Percentiles rank a stretch among this genome's conserved stretches.
Evolutionary conservation across 495 filamentous ascomycete genomes (phyloP).

Genomic region (Xylaria longipes): DNA sequence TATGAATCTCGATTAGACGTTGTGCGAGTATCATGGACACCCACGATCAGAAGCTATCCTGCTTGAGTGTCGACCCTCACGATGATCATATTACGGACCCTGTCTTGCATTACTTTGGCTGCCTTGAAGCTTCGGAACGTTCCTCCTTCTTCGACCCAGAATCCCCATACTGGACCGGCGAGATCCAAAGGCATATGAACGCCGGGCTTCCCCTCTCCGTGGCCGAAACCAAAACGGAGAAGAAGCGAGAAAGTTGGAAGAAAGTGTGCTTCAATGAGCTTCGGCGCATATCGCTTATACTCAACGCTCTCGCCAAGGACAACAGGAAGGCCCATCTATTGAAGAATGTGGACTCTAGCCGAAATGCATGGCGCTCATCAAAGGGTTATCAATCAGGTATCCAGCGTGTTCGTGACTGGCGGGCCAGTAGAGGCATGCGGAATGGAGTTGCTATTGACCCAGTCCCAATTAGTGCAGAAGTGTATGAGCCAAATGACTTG

Average conservation of each 20-base stretch:
- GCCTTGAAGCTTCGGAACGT: constrained; percentile 30
- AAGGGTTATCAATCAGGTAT: background rate
- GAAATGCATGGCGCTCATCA: constrained; percentile 11
- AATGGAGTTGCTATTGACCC: background rate
- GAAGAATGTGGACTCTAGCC: background rate
- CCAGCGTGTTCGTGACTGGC: background rate
- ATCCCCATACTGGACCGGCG: constrained; percentile 22
- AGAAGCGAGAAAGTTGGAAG: constrained; percentile 28
- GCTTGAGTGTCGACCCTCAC: constrained; percentile 36
- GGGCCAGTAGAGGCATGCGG: background rate
- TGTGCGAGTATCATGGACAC: background rate
- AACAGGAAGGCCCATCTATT: background rate
- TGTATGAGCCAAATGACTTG: constrained; percentile 1
- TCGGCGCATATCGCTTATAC: constrained; percentile 32
- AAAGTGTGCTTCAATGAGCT: constrained; percentile 23
- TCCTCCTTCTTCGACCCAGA: constrained; percentile 33
- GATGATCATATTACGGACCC: constrained; percentile 34
- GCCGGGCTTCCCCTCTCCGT: background rate
- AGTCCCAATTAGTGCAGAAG: background rate
- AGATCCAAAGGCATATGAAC: constrained; percentile 15
- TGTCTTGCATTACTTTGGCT: constrained; percentile 39
- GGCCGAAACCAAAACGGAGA: constrained; percentile 30
- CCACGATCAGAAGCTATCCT: constrained; percentile 8
- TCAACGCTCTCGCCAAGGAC: constrained; percentile 30
- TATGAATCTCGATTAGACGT: background rate